Evolutionary conservation across 306 rosid genomes (phyloP).

Genomic region (Cicer cuneatum): DNA sequence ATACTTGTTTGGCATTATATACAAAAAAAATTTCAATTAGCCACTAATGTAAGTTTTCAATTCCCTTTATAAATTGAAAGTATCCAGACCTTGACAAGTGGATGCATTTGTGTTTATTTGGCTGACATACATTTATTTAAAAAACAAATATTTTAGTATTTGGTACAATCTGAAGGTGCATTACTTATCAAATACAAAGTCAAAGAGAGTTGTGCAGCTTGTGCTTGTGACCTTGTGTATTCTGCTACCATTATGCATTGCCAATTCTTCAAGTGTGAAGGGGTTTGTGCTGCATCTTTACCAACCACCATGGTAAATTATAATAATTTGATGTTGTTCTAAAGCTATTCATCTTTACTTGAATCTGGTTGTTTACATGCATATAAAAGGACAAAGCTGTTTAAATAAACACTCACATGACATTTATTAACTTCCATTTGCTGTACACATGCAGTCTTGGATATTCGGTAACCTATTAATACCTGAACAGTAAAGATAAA

Average conservation of each 20-base stretch:
- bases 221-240: background rate
- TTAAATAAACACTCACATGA: slow-evolving; percentile 2
- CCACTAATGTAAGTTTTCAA: too few species aligned
- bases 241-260: slow-evolving; percentile 11
- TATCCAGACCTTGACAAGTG: background rate
- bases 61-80: slow-evolving; percentile 11
- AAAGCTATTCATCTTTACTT: slow-evolving; percentile 33
- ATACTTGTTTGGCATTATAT: too few species aligned
- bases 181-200: slow-evolving; percentile 21
- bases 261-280: slow-evolving; percentile 73
- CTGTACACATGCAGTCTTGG: too few species aligned
- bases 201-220: slow-evolving; percentile 1
- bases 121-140: slow-evolving; percentile 9
- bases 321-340: slow-evolving; percentile 2
- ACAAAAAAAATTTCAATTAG: too few species aligned
- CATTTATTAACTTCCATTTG: too few species aligned
- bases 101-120: slow-evolving; percentile 16
- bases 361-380: slow-evolving; percentile 13
- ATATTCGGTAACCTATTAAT: too few species aligned
- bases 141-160: background rate
- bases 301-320: slow-evolving; percentile 92
- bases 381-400: slow-evolving; percentile 19
- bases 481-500: too few species aligned
- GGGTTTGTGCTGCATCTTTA: slow-evolving; percentile 98
- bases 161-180: slow-evolving; percentile 1